Evolutionary conservation across 306 rosid genomes (phyloP), one percentile per base, ranked within the genome.

Genomic region (Cercis canadensis): DNA sequence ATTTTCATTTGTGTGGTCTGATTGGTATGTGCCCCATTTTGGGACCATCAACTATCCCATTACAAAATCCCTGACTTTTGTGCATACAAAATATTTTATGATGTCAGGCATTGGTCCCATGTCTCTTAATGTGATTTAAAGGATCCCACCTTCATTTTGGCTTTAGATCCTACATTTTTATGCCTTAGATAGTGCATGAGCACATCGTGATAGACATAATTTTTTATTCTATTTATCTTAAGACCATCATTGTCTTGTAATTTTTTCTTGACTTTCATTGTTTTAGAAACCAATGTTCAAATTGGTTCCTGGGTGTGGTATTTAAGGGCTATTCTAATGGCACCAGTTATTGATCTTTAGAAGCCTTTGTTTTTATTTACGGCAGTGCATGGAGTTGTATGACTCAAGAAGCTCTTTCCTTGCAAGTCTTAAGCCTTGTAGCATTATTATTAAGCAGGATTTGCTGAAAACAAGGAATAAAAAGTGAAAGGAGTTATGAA

Each of bases 71-170:
- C 1, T 24, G 29, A 24, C 29, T 24, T 24, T 24, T 3, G 1
- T 24, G 29, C 29, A 43, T 39, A 49, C 5, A 44, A 49, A 5
- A 41, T 68, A 16, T 64, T 8, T 50, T 29, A 36, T 34, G 15
- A 54, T 65, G 29, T 19, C 58, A 59, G 50, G 56, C 56, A 18
- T 31, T 52, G 54, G 56, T 70, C 32, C 50, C 12, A 31, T 59
- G 65, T 19, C 54, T 78, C 17, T 72, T 47, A 47, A 57, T 70
- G 57, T 18, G 40, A 41, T 56, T 71, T 33, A 36, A 32, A 39
- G 31, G 37, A 59, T 52, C 33, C 54, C 62, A 62, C 50, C 65
- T 19, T 64, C 33, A 11, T 56, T 67, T 44, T 53, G 40, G 65
- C 32, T 61, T 18, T 52, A 36, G 3, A 50, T 39, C 7, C 33